These are phyloP conservation scores for Picochlorum sp. DNA, from an alignment of 139 green algal genomes.

Conservation along the genomic window DNA sequence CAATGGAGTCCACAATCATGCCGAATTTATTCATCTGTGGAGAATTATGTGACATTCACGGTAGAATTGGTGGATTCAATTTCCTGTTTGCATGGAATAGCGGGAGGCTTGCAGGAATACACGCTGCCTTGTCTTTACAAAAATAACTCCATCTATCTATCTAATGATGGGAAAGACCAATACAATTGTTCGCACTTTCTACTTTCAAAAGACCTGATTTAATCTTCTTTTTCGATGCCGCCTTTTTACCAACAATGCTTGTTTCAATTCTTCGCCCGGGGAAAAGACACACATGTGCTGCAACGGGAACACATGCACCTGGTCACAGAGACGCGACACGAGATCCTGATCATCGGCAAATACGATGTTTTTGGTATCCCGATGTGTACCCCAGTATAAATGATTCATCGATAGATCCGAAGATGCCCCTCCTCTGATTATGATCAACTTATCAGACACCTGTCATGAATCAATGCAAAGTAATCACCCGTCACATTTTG, in stretches of 20 bases:
- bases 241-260: no score
- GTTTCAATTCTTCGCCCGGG: no score
- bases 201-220: background rate
- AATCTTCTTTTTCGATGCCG: no score
- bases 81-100: constrained; percentile 85
- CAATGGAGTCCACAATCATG: constrained; percentile 55
- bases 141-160: background rate
- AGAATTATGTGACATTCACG: constrained; percentile 80
- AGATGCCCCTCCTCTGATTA: background rate
- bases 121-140: constrained; percentile 23
- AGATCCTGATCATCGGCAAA: constrained; percentile 9
- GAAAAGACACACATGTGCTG: no score
- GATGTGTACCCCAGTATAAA: constrained; percentile 4
- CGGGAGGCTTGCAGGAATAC: constrained; percentile 59
- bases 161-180: background rate
- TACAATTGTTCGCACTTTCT: constrained; percentile 11
- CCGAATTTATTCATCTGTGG: constrained; percentile 69
- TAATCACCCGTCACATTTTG: background rate
- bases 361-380: background rate
- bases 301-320: no score
- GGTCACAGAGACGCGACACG: background rate
- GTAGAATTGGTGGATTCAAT: constrained; percentile 91
- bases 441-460: background rate
- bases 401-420: constrained; percentile 1
- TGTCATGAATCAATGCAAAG: constrained; percentile 5